Evolutionary conservation across 1,284 basidiomycete genomes (phyloP).

Genomic region (Pseudomicrostroma phylloplanum): DNA sequence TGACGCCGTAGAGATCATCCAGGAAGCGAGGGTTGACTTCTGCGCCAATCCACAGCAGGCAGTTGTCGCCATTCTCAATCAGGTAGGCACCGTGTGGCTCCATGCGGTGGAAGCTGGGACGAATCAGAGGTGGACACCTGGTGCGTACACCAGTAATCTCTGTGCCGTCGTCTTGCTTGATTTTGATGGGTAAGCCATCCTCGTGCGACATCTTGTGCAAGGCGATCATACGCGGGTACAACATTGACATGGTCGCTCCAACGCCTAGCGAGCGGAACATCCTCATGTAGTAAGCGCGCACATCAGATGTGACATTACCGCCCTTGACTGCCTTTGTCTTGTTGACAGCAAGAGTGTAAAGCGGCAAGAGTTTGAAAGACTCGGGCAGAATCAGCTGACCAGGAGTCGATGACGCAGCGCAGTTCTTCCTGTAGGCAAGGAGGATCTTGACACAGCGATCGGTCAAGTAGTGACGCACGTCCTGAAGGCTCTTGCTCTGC

Average conservation of each 20-base stretch:
- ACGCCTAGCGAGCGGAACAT: constrained; percentile 67
- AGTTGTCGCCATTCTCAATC: constrained; percentile 84
- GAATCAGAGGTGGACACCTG: constrained; percentile 71
- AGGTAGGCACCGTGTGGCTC: constrained; percentile 83
- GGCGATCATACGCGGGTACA: constrained; percentile 85
- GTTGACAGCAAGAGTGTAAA: constrained; percentile 74
- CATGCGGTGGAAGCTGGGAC: constrained; percentile 81
- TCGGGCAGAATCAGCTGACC: constrained; percentile 93
- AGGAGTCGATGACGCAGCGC: constrained; percentile 71
- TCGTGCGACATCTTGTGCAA: constrained; percentile 74
- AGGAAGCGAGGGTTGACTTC: constrained; percentile 75
- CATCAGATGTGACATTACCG: constrained; percentile 82
- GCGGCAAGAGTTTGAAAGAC: constrained; percentile 78
- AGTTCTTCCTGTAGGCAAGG: constrained; percentile 81
- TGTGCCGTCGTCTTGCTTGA: constrained; percentile 53
- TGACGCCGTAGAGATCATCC: constrained; percentile 76
- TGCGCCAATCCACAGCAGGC: constrained; percentile 84
- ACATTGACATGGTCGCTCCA: constrained; percentile 66
- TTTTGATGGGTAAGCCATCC: constrained; percentile 62
- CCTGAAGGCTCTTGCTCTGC: constrained; percentile 64
- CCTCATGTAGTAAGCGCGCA: constrained; percentile 79
- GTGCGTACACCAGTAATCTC: constrained; percentile 56
- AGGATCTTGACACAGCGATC: constrained; percentile 78
- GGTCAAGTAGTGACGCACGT: constrained; percentile 76
- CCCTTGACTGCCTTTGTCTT: constrained; percentile 87